These are phyloP conservation scores for Sedum album DNA, from an alignment of 164 flowering plant genomes.

Conservation along the genomic window DNA sequence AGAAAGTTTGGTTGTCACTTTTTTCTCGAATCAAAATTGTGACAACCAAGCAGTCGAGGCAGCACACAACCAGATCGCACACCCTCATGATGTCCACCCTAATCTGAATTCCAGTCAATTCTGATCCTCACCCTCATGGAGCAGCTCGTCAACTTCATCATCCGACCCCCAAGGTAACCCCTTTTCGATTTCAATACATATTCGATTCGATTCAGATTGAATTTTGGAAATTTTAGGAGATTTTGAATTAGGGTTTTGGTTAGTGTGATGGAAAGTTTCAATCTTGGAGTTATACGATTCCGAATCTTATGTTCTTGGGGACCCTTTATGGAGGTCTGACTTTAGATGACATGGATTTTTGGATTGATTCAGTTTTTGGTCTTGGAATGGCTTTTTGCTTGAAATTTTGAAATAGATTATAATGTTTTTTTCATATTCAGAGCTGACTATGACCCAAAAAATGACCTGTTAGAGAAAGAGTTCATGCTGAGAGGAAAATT, in stretches of 20 bases:
- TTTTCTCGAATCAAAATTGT: too few relatives aligned
- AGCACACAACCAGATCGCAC: too few relatives aligned
- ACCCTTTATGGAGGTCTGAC: not conserved
- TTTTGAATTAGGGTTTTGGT: not conserved
- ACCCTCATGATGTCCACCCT: not conserved
- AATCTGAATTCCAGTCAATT: constrained; percentile 14
- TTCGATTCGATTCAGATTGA: too few relatives aligned
- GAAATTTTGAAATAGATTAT: not conserved
- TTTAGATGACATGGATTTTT: not conserved
- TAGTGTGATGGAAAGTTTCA: too few relatives aligned
- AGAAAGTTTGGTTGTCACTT: too few relatives aligned
- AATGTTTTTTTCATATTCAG: constrained; percentile 30
- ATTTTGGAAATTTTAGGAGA: not conserved
- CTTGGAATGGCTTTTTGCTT: not conserved
- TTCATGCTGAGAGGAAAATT: constrained; percentile 76
- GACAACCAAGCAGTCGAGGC: too few relatives aligned
- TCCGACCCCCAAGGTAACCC: constrained; percentile 89
- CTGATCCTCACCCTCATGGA: constrained; percentile 66
- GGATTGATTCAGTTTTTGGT: not conserved
- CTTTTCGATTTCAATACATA: not conserved
- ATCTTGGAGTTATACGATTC: too few relatives aligned
- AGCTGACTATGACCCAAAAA: constrained; percentile 73
- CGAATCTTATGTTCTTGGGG: not conserved
- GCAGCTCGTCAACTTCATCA: constrained; percentile 86
- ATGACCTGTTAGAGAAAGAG: constrained; percentile 75